phyloP scores from a whole-genome alignment of 352 stramenopile species.

The Globisporangium nodosum region DNA sequence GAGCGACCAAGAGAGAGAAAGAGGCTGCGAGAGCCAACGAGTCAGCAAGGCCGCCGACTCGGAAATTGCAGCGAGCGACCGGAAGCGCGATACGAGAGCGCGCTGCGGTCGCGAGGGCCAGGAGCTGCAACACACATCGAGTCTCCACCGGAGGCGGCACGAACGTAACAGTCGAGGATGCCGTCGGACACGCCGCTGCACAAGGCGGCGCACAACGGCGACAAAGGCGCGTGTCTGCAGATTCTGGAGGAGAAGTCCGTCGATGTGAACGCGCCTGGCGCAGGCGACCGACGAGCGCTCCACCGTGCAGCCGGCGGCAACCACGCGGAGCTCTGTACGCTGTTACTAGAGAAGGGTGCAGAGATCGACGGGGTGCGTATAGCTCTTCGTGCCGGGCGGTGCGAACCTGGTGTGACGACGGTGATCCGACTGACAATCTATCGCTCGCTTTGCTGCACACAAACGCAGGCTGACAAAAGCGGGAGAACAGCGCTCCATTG shows the following conservation, averaged over 20 bases:
- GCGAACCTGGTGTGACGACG: too few species aligned
- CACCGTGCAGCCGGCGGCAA: constrained; percentile 87
- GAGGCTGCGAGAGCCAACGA: background rate
- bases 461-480: constrained; percentile 85
- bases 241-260: constrained; percentile 87
- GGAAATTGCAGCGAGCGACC: background rate
- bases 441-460: background rate
- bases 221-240: constrained; percentile 83
- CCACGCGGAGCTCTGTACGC: constrained; percentile 83
- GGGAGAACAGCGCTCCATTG: constrained; percentile 90
- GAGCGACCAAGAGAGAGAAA: background rate
- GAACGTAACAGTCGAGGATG: constrained; percentile 30
- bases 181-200: constrained; percentile 87
- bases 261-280: constrained; percentile 83
- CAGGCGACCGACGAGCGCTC: constrained; percentile 81
- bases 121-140: background rate
- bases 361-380: constrained; percentile 76
- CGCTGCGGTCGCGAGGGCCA: background rate
- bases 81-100: background rate
- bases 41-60: background rate
- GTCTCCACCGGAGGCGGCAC: background rate
- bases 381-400: too few species aligned
- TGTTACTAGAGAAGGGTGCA: constrained; percentile 82
- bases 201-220: constrained; percentile 88
- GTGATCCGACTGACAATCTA: background rate